Conservation (phyloP, 2,329 filamentous ascomycete species). For the Lasiodiplodia sp. region DNA sequence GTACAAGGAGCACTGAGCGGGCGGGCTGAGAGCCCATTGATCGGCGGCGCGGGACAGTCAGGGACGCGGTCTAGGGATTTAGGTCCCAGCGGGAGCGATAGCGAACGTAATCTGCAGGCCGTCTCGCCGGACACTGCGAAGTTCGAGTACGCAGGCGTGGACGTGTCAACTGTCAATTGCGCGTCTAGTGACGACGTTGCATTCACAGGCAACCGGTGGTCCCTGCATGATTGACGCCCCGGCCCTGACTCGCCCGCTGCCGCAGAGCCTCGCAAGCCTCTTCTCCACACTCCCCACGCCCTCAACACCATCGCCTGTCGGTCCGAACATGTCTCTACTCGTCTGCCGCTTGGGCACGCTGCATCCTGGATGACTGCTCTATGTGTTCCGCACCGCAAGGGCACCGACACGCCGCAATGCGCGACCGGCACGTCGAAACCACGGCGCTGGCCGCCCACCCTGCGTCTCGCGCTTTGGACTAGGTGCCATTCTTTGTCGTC, state of each 20-base stretch:
- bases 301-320: slow-evolving; percentile 12
- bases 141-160: slow-evolving; percentile 3
- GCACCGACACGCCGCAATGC: neutral
- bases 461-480: neutral
- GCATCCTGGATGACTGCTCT: neutral
- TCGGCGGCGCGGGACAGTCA: slow-evolving; percentile 6
- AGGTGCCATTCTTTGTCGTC: slow-evolving; percentile 2
- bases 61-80: neutral
- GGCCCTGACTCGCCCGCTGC: slow-evolving; percentile 22
- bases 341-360: neutral
- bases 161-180: slow-evolving; percentile 21
- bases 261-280: slow-evolving; percentile 21
- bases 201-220: slow-evolving; percentile 15
- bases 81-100: neutral
- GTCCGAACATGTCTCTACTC: neutral
- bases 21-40: slow-evolving; percentile 24
- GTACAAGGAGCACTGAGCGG: slow-evolving; percentile 20
- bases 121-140: neutral
- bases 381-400: neutral
- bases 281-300: slow-evolving; percentile 1
- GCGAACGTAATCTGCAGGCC: neutral
- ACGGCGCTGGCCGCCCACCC: neutral
- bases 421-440: neutral
- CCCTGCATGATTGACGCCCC: slow-evolving; percentile 21
- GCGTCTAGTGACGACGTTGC: slow-evolving; percentile 28